Evolutionary conservation across 2,329 filamentous ascomycete species (phyloP).

Genomic region (Aspergillus fumigatiaffinis): DNA sequence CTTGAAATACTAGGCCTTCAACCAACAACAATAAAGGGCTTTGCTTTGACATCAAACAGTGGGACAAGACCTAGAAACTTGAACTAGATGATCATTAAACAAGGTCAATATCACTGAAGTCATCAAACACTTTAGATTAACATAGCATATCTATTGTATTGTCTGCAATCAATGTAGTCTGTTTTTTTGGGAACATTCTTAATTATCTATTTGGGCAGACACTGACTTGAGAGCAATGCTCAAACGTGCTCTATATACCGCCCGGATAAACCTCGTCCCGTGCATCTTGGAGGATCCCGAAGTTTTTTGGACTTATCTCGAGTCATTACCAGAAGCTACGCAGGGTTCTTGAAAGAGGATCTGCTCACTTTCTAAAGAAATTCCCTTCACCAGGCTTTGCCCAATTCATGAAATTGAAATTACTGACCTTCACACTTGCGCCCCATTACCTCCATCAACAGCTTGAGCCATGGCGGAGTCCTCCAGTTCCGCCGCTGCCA

Average conservation of each 20-base stretch:
- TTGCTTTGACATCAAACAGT: too few species aligned
- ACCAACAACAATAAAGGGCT: not conserved
- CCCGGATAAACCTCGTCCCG: constrained; percentile 8
- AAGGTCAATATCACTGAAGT: not conserved
- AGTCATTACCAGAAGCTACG: not conserved
- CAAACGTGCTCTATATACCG: not conserved
- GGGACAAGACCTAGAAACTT: not conserved
- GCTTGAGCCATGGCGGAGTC: constrained; percentile 34
- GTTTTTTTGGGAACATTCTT: not conserved
- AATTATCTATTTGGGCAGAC: not conserved
- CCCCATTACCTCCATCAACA: not conserved
- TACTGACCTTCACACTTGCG: not conserved
- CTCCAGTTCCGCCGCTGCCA: constrained; percentile 30
- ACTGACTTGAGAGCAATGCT: too few species aligned
- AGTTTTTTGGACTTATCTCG: constrained; percentile 2
- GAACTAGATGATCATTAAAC: not conserved
- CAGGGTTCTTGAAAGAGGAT: not conserved
- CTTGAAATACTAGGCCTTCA: not conserved
- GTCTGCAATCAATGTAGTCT: not conserved
- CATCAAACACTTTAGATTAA: not conserved
- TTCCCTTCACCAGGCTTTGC: not conserved
- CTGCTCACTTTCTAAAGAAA: not conserved
- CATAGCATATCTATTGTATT: not conserved
- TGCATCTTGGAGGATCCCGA: constrained; percentile 7
- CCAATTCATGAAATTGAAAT: not conserved